Conservation (phyloP, 768 basidiomycete genomes). For the Austroboletus festivus region DNA sequence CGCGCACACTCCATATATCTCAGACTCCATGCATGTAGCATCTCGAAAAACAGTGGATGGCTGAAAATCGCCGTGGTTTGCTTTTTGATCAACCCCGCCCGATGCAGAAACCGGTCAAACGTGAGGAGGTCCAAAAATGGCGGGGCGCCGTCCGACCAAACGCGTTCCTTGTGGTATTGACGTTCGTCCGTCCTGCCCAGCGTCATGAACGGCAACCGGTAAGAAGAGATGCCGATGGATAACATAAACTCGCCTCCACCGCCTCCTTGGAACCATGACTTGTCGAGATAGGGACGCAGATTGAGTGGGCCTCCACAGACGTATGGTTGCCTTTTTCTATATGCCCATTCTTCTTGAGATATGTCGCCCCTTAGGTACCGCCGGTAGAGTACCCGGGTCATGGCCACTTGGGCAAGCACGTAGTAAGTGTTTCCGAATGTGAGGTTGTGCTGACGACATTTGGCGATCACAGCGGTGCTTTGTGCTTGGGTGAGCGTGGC, state of each 20-base stretch:
- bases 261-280: slow-evolving; percentile 43
- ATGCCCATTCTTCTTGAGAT: not conserved
- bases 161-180: not conserved
- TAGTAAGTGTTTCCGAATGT: not conserved
- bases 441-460: not conserved
- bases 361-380: not conserved
- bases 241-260: slow-evolving; percentile 44
- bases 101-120: slow-evolving; percentile 44
- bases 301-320: slow-evolving; percentile 48
- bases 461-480: slow-evolving; percentile 29
- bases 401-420: not conserved
- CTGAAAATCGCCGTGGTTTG: slow-evolving; percentile 34
- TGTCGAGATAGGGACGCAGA: slow-evolving; percentile 48
- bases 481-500: slow-evolving; percentile 29
- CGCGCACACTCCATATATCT: slow-evolving; percentile 21
- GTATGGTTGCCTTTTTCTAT: slow-evolving; percentile 23
- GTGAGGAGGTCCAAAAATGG: slow-evolving; percentile 42
- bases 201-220: slow-evolving; percentile 42
- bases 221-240: slow-evolving; percentile 41
- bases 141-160: slow-evolving; percentile 30
- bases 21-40: slow-evolving; percentile 16
- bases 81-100: slow-evolving; percentile 36
- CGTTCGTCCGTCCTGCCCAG: slow-evolving; percentile 13
- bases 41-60: slow-evolving; percentile 48
- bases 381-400: not conserved